Percentiles rank a stretch among this genome's conserved stretches.
Evolutionary conservation across 176 grass and related monocot species (phyloP).

Genomic region (Dactylis glomerata): DNA sequence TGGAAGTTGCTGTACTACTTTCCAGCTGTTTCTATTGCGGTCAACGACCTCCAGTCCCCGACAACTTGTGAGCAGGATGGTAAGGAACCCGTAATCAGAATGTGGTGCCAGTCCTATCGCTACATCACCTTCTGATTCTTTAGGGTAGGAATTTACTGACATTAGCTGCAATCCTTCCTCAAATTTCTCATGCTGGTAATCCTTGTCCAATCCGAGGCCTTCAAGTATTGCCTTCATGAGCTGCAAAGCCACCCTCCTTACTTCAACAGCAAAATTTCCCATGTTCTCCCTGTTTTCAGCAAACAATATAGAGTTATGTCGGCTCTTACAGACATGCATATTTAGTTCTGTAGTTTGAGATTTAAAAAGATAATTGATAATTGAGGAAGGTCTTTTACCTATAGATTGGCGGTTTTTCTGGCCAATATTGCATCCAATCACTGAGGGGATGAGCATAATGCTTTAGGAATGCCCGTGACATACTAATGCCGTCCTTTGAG

Average conservation of each 20-base stretch:
- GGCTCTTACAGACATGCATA: background rate
- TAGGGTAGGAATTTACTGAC: conserved; percentile 55
- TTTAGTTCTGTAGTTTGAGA: background rate
- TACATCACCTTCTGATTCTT: conserved; percentile 12
- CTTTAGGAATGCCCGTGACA: conserved; percentile 59
- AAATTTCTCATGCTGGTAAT: conserved; percentile 45
- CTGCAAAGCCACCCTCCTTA: conserved; percentile 45
- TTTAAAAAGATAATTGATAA: background rate
- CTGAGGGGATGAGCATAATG: conserved; percentile 65
- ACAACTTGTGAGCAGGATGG: conserved; percentile 57
- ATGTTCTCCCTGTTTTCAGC: conserved; percentile 48
- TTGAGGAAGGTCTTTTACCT: conserved; percentile 39
- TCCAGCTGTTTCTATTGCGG: conserved; percentile 43
- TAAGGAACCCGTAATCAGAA: conserved; percentile 75
- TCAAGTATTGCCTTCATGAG: conserved; percentile 63
- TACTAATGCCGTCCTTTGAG: conserved; percentile 41
- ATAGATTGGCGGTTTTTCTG: conserved; percentile 40
- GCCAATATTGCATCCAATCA: conserved; percentile 62
- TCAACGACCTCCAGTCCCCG: conserved; percentile 57
- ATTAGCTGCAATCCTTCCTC: conserved; percentile 68
- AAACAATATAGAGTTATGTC: background rate
- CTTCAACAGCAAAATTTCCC: conserved; percentile 46
- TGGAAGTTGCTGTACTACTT: conserved; percentile 16
- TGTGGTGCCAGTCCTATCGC: conserved; percentile 55
- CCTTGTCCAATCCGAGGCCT: conserved; percentile 42